Percentiles rank a stretch among this genome's conserved stretches.
Evolutionary conservation across 192 early-diverging fungal species (phyloP).

Genomic region (Entophlyctis luteolus): DNA sequence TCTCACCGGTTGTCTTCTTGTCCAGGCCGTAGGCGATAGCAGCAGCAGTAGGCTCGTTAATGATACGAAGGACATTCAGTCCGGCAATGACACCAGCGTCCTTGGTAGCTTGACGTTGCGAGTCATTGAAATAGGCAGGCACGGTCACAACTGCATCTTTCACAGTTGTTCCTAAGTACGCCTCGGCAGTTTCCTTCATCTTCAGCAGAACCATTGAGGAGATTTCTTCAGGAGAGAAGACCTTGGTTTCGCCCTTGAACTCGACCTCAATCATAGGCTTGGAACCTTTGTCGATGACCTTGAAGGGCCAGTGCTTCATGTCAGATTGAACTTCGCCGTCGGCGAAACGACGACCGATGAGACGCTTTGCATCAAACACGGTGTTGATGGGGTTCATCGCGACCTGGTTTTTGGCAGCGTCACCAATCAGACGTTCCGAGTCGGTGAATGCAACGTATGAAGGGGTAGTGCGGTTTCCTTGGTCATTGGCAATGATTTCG

Average conservation of each 20-base stretch:
- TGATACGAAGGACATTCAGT: constrained; percentile 97
- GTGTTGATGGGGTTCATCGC: constrained; percentile 94
- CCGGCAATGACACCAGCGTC: constrained; percentile 95
- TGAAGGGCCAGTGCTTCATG: constrained; percentile 99
- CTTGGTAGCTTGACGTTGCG: constrained; percentile 99
- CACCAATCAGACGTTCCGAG: constrained; percentile 96
- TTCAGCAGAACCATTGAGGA: constrained; percentile 95
- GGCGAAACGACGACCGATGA: constrained; percentile 90
- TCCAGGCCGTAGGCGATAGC: constrained; percentile 99
- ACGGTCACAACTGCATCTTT: constrained; percentile 95
- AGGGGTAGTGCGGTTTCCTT: constrained; percentile 98
- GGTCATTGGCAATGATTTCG: constrained; percentile 98
- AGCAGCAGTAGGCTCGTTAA: constrained; percentile 99
- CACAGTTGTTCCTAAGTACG: constrained; percentile 78
- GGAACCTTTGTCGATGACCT: constrained; percentile 78
- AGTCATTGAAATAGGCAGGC: constrained; percentile 98
- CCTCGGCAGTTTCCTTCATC: constrained; percentile 95
- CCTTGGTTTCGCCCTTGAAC: constrained; percentile 95
- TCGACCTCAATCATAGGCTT: constrained; percentile 89
- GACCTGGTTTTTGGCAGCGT: constrained; percentile 98
- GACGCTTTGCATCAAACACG: constrained; percentile 97
- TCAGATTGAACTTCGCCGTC: constrained; percentile 94
- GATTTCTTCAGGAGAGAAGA: constrained; percentile 93
- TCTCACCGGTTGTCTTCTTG: constrained; percentile 86
- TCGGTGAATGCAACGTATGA: constrained; percentile 96